A percentile compares a stretch with the other conserved stretches of the same genome.
phyloP scores from a whole-genome alignment of 1,284 basidiomycete species.

The Grifola frondosa region DNA sequence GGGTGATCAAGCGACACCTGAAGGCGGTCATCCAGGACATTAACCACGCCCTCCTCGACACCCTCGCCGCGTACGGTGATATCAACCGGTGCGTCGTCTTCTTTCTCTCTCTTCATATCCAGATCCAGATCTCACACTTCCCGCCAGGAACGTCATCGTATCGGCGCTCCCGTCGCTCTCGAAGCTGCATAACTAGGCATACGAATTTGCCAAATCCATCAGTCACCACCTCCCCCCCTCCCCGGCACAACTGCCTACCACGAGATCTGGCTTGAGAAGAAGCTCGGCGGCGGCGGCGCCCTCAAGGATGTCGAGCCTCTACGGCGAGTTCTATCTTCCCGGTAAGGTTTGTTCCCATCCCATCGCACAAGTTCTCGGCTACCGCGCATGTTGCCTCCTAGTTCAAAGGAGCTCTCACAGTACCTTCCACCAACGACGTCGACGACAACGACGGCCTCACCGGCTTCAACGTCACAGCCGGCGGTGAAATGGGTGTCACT shows the following conservation, averaged over 20 bases:
- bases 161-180: conserved; percentile 90
- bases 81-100: conserved; percentile 78
- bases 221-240: conserved; percentile 87
- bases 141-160: conserved; percentile 86
- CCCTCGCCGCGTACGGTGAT: conserved; percentile 97
- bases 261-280: conserved; percentile 99
- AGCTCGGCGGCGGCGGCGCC: conserved; percentile 88
- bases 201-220: conserved; percentile 82
- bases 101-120: no score
- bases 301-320: conserved; percentile 93
- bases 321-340: conserved; percentile 96
- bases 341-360: conserved; percentile 62
- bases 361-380: no score
- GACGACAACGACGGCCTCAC: conserved; percentile 69
- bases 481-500: conserved; percentile 99
- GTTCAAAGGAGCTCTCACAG: conserved; percentile 98
- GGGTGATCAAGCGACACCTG: conserved; percentile 94
- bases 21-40: conserved; percentile 97
- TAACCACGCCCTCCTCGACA: conserved; percentile 90
- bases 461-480: conserved; percentile 89
- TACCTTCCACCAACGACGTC: conserved; percentile 96
- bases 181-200: conserved; percentile 83
- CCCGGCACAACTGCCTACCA: conserved; percentile 95
- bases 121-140: no score
- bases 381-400: no score